Percentiles rank a stretch among this genome's conserved stretches.
These are phyloP conservation scores for Tricholoma furcatifolium DNA, from an alignment of 768 basidiomycete species.

Conservation along the genomic window DNA sequence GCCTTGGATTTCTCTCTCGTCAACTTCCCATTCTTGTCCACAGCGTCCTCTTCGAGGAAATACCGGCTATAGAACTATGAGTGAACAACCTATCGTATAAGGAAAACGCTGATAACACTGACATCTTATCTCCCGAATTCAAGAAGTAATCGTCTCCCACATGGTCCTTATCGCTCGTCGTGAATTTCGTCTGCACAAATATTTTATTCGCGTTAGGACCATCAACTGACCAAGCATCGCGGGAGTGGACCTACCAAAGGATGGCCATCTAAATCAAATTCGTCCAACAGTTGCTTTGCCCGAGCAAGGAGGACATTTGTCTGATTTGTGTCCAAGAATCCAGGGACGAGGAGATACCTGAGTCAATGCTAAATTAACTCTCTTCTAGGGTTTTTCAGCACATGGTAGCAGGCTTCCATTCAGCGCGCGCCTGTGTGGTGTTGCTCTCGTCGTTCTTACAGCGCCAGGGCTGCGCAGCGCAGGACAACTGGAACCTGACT, in stretches of 20 bases:
- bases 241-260: conserved; percentile 57
- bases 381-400: neutral
- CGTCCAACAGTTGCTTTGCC: conserved; percentile 74
- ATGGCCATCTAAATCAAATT: conserved; percentile 76
- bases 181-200: conserved; percentile 84
- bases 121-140: conserved; percentile 89
- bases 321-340: conserved; percentile 64
- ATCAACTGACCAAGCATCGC: neutral
- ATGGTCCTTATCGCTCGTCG: conserved; percentile 73
- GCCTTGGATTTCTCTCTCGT: conserved; percentile 68
- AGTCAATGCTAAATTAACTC: neutral
- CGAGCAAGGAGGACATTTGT: conserved; percentile 61
- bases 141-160: conserved; percentile 95
- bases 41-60: conserved; percentile 90
- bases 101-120: conserved; percentile 11
- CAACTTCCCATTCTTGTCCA: conserved; percentile 69
- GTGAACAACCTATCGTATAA: neutral
- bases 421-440: neutral
- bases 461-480: too few relatives aligned
- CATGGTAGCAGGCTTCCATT: conserved; percentile 7
- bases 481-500: neutral
- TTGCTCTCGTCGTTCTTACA: too few relatives aligned
- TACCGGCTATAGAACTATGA: conserved; percentile 49
- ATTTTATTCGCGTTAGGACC: neutral
- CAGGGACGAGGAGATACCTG: conserved; percentile 79